Percentiles rank a stretch among this genome's conserved stretches.
These are phyloP conservation scores for Wickerhamiella sergipiensis DNA, from an alignment of 805 yeast species.

Conservation along the genomic window DNA sequence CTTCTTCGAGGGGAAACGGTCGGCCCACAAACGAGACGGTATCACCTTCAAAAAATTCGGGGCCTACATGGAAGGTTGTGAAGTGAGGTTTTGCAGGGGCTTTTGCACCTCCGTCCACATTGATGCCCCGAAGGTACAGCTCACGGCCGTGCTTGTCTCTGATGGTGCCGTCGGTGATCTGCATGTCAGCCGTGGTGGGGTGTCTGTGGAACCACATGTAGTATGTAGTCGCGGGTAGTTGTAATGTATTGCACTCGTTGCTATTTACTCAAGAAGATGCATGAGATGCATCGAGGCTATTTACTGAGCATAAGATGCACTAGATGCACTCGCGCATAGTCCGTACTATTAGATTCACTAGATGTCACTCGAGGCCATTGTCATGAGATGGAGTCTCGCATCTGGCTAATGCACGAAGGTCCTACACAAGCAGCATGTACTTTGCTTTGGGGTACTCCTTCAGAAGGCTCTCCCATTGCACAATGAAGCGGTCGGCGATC, in stretches of 20 bases:
- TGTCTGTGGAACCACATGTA: too few relatives aligned
- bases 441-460: conserved; percentile 44
- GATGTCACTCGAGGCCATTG: too few relatives aligned
- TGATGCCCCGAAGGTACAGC: conserved; percentile 65
- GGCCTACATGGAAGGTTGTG: conserved; percentile 15
- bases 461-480: conserved; percentile 71
- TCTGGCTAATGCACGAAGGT: too few relatives aligned
- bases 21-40: conserved; percentile 67
- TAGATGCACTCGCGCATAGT: too few relatives aligned
- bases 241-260: too few relatives aligned
- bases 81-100: conserved; percentile 46
- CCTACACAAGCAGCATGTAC: conserved; percentile 27
- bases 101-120: conserved; percentile 63
- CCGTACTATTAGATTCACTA: too few relatives aligned
- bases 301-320: too few relatives aligned
- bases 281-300: too few relatives aligned
- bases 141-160: conserved; percentile 41
- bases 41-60: conserved; percentile 53
- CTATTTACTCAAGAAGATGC: too few relatives aligned
- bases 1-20: conserved; percentile 67
- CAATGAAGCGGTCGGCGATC: conserved; percentile 65
- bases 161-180: conserved; percentile 36
- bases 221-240: too few relatives aligned
- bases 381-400: too few relatives aligned
- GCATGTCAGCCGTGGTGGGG: background rate